Base-by-base conservation (phyloP, 768 basidiomycete species). In the Naganishia vishniacii region DNA sequence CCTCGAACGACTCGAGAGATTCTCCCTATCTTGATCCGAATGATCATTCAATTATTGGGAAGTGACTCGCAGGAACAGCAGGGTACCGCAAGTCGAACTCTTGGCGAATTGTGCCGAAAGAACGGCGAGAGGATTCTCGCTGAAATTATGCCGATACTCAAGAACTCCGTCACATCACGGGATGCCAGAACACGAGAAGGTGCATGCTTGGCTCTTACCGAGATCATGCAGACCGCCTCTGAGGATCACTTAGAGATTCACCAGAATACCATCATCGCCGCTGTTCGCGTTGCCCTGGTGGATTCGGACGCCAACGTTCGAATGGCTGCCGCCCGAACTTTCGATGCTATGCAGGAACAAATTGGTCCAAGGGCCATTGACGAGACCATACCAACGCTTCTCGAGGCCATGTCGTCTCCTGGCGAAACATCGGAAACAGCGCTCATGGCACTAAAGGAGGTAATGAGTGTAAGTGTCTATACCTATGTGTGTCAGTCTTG, bases 341-440 rank as follows among this genome's bases (percentile, higher is more conserved):
- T 99, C 77, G 95, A 98, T 74, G 83, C 85, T 4, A 82, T 97
- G n/a, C 94, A 97, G 79, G 89, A 93, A 67, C 83, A 87, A 70
- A 82, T 97, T 42, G 95, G 94, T 7, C 82, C 85, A 31, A 89
- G 87, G 73, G 92, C 93, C 6, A 93, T 97, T 67, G 94, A 98
- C 72, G 85, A 93, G 78, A 98, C 91, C 0, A 97, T 98, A 64
- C 94, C 95, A 0, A 98, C 94, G 0, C 77, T 98, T 0, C 76
- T 99, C 59, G 91, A 92, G 70, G 94, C 94, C 1, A 85, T 98
- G 37, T 86, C 90, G 18, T 88, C 91, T 76, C 91, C 92, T 15
- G 93, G 93, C 4, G 88, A 87, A 70, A 85, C 88, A 20, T 94
- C 94, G n/a, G 92, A 91, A 11, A 97, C 94, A 16, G 94, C 95